Evolutionary conservation across 2,329 filamentous ascomycete species (phyloP).

Genomic region (Didymella arachidicola): DNA sequence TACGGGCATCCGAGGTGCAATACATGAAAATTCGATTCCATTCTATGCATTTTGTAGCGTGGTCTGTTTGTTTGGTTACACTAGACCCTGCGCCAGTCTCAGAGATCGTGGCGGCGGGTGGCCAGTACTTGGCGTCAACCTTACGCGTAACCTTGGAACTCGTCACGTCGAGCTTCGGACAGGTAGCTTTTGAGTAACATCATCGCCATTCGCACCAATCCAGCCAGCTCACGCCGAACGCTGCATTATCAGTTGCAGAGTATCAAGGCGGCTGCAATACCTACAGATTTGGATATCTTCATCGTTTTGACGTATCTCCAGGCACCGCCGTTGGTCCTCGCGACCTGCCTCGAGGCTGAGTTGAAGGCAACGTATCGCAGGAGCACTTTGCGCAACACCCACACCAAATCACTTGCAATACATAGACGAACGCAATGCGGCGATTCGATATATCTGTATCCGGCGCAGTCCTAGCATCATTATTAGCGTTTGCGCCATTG

Average conservation of each 20-base stretch:
- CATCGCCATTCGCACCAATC: conserved; percentile 26
- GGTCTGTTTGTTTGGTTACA: conserved; percentile 1
- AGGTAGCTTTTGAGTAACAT: conserved; percentile 36
- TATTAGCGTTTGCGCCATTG: conserved; percentile 46
- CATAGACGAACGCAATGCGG: conserved; percentile 37
- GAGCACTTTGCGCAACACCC: conserved; percentile 3
- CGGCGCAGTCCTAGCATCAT: conserved; percentile 47
- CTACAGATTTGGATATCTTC: neutral
- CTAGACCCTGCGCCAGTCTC: conserved; percentile 1
- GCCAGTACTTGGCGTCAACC: conserved; percentile 11
- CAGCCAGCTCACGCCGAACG: conserved; percentile 2
- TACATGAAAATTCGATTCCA: conserved; percentile 11
- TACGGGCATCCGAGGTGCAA: conserved; percentile 22
- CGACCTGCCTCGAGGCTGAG: conserved; percentile 21
- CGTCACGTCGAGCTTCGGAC: conserved; percentile 27
- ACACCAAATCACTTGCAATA: conserved; percentile 2
- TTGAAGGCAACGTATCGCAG: conserved; percentile 16
- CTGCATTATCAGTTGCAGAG: neutral
- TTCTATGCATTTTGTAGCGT: neutral
- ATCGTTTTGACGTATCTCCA: neutral
- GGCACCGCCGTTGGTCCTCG: conserved; percentile 23
- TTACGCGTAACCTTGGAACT: conserved; percentile 29
- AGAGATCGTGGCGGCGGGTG: conserved; percentile 11
- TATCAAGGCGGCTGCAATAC: conserved; percentile 4
- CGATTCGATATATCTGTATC: conserved; percentile 35